Base-by-base conservation (phyloP, 768 basidiomycete species). In the Pholiota molesta region DNA sequence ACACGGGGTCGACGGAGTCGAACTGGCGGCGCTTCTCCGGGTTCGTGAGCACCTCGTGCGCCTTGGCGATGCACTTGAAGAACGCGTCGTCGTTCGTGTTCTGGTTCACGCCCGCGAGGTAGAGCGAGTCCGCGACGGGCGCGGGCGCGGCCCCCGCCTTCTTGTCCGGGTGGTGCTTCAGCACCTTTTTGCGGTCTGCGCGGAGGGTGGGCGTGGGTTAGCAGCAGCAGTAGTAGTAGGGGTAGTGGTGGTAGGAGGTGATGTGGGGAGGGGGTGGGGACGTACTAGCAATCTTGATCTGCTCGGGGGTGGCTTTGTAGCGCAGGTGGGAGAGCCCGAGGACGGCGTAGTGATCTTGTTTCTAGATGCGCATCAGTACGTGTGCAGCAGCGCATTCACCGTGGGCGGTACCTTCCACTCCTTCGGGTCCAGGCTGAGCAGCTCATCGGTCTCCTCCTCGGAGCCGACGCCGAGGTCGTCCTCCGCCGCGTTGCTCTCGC, bases 51-150 rank as follows among this genome's bases (percentile, higher is more conserved):
- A 95, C 89, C 68, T 99, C 97, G 77, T 91, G 86, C n/a, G 97
- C 97, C 77, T 99, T 99, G 79, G 93, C 90, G 67, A 99, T 99
- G 75, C 97, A 99, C 78, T 99, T 99, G 92, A 99, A 99, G 83
- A 99, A 99, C 0, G 89, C 89, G 69, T 99, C 97, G 75, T 98
- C 96, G 79, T 99, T 97, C 61, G 93, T 89, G 69, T 92, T 91
- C 68, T 88, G 86, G 37, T 86, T 85, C 37, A 83, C 77, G 47
- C 85, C 87, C 10, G 70, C 47, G 58, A 80, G 75, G 28, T 90
- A 85, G 52, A 77, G 64, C 26, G 75, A 70, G 64, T 73, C 73
- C 17, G 75, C 57, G n/a, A n/a, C n/a, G 53, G 70, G 64, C 28
- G 70, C 55, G 9, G 73, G 65, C 8, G 71, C 66, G 16, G 73